Percentiles rank a stretch among this genome's conserved stretches.
Conservation (phyloP, 148 eudicot species). For the Rhododendron ovatum region DNA sequence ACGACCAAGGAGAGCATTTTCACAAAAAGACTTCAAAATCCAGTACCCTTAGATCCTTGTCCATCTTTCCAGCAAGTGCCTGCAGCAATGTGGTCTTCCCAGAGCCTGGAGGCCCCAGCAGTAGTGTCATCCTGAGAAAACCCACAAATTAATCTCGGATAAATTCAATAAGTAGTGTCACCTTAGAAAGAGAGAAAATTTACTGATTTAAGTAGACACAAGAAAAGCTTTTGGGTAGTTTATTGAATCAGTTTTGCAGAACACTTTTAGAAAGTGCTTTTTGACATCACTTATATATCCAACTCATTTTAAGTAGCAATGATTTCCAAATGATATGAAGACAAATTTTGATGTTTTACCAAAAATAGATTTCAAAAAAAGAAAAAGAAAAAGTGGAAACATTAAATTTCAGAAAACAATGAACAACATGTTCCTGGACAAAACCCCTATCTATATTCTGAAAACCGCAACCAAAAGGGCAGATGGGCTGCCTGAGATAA, state of each 20-base stretch:
- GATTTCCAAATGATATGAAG: background rate
- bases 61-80: slow-evolving; percentile 41
- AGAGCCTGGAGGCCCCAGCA: slow-evolving; percentile 47
- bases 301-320: background rate
- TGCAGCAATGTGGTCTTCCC: slow-evolving; percentile 48
- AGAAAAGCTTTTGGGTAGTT: background rate
- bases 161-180: background rate
- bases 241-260: background rate
- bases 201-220: background rate
- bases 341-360: background rate
- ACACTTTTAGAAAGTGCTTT: background rate
- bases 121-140: slow-evolving; percentile 36
- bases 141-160: background rate
- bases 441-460: background rate
- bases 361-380: background rate
- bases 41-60: slow-evolving; percentile 31
- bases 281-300: background rate
- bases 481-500: background rate
- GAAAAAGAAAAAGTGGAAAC: too few species aligned
- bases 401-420: too few species aligned
- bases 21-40: background rate
- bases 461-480: background rate
- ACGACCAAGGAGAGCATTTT: background rate
- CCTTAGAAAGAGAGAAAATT: background rate
- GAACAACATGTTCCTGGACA: background rate